These are phyloP conservation scores for Catunica adiposa DNA, from an alignment of 2,329 filamentous ascomycete genomes.

Conservation along the genomic window DNA sequence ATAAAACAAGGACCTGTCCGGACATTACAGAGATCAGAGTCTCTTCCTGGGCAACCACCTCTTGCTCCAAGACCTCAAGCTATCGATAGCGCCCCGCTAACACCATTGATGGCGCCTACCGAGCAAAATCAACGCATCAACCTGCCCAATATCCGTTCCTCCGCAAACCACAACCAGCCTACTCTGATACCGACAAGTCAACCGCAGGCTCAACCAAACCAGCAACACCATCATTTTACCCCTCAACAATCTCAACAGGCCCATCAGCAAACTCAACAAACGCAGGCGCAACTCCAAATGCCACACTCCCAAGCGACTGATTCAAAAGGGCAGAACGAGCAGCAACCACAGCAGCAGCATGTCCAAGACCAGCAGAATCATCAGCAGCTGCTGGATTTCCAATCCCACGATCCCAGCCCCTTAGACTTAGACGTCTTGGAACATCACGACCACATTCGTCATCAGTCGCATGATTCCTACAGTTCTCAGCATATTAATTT, in stretches of 20 bases:
- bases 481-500: background rate
- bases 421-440: background rate
- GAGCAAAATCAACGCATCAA: background rate
- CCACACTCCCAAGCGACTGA: too few species aligned
- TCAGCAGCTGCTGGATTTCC: background rate
- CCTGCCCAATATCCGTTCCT: background rate
- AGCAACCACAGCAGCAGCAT: background rate
- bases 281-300: too few species aligned
- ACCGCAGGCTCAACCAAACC: constrained; percentile 14
- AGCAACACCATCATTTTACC: constrained; percentile 1
- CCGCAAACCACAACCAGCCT: constrained; percentile 18
- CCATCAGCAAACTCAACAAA: background rate
- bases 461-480: constrained; percentile 4
- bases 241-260: background rate
- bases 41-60: constrained; percentile 15
- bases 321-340: too few species aligned
- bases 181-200: constrained; percentile 15
- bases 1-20: background rate
- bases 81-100: constrained; percentile 8
- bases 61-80: constrained; percentile 10
- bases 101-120: background rate
- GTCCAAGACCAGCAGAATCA: background rate
- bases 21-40: background rate
- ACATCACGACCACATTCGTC: background rate
- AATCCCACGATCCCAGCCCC: background rate